A percentile compares a stretch with the other conserved stretches of the same genome.
phyloP scores from a whole-genome alignment of 2,329 filamentous ascomycete species.

The Endothia cerciana region DNA sequence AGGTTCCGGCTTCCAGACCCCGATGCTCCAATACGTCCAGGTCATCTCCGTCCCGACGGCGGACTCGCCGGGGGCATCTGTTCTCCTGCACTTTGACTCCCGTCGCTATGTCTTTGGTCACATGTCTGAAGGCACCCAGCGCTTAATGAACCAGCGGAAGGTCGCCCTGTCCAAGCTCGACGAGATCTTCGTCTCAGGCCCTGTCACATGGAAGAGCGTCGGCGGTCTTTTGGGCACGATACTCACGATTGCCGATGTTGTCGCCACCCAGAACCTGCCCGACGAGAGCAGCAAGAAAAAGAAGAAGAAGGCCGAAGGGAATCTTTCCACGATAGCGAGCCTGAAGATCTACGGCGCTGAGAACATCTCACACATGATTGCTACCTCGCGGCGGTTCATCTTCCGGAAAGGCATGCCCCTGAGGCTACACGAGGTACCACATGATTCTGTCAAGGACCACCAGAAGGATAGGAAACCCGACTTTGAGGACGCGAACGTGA shows the following conservation, averaged over 20 bases:
- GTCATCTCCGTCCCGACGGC: conserved; percentile 81
- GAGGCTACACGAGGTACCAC: conserved; percentile 67
- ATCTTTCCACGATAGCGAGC: conserved; percentile 37
- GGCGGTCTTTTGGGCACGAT: conserved; percentile 87
- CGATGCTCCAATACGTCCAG: conserved; percentile 76
- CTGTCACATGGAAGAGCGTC: conserved; percentile 72
- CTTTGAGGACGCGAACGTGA: conserved; percentile 76
- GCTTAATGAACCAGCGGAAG: conserved; percentile 71
- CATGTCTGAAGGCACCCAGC: conserved; percentile 81
- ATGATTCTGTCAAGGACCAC: conserved; percentile 43
- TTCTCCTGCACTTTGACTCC: conserved; percentile 80
- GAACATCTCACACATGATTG: conserved; percentile 80
- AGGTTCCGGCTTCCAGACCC: conserved; percentile 6
- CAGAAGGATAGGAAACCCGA: conserved; percentile 66
- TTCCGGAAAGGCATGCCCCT: conserved; percentile 83
- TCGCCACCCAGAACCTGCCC: conserved; percentile 45
- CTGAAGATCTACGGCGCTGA: conserved; percentile 77
- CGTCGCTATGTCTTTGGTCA: conserved; percentile 86
- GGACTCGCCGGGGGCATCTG: conserved; percentile 80
- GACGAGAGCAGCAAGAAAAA: conserved; percentile 48
- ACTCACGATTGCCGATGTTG: conserved; percentile 76
- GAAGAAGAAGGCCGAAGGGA: conserved; percentile 45
- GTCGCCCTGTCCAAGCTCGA: conserved; percentile 66
- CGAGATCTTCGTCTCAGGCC: conserved; percentile 83
- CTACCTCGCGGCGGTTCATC: conserved; percentile 82